phyloP scores from a whole-genome alignment of 805 yeast species.

The Kuraishia cidri region DNA sequence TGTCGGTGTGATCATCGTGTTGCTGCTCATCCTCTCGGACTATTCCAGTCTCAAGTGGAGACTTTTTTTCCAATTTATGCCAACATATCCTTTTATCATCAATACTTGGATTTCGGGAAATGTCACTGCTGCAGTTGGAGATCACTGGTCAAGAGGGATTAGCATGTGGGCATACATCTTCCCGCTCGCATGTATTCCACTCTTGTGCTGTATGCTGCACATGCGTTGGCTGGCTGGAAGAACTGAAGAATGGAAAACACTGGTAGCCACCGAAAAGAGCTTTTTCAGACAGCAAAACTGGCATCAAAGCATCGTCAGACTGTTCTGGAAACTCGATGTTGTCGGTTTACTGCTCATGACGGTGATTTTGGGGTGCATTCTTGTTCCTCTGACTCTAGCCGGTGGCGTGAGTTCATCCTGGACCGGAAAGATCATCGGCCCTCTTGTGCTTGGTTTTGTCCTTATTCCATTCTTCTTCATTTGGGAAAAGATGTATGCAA shows the following conservation, averaged over 20 bases:
- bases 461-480: slow-evolving; percentile 47
- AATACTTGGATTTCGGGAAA: slow-evolving; percentile 74
- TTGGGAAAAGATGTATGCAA: slow-evolving; percentile 52
- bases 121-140: slow-evolving; percentile 28
- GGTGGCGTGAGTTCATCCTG: slow-evolving; percentile 52
- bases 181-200: slow-evolving; percentile 56
- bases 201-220: slow-evolving; percentile 41
- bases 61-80: slow-evolving; percentile 52
- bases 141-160: slow-evolving; percentile 62
- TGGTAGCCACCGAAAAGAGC: slow-evolving; percentile 17
- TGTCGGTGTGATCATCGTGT: slow-evolving; percentile 50
- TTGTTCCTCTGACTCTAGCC: slow-evolving; percentile 70
- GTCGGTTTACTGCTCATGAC: slow-evolving; percentile 51
- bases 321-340: slow-evolving; percentile 60
- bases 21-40: slow-evolving; percentile 56
- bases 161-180: slow-evolving; percentile 77
- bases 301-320: slow-evolving; percentile 22
- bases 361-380: slow-evolving; percentile 50
- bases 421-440: slow-evolving; percentile 60
- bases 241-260: slow-evolving; percentile 39
- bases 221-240: slow-evolving; percentile 46
- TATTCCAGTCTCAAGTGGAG: slow-evolving; percentile 66
- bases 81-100: slow-evolving; percentile 65
- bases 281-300: slow-evolving; percentile 21
- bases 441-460: slow-evolving; percentile 58